A percentile compares a stretch with the other conserved stretches of the same genome.
Conservation (phyloP, 768 basidiomycete genomes). For the Inosperma sp. region DNA sequence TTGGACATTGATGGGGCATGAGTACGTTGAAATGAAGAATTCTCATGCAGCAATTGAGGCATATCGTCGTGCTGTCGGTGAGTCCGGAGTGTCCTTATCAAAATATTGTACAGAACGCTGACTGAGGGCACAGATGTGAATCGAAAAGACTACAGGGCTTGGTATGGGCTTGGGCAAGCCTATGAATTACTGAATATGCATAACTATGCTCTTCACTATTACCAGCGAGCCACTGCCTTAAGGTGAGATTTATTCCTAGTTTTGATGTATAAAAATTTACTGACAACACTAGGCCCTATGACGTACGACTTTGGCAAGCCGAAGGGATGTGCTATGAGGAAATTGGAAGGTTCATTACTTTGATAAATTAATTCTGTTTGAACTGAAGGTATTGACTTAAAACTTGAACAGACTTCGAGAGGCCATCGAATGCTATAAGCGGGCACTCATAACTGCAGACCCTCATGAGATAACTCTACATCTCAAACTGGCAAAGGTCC, state of each 20-base stretch:
- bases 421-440: constrained; percentile 87
- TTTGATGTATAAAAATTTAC: background rate
- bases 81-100: constrained; percentile 20
- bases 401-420: constrained; percentile 59
- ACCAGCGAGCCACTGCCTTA: constrained; percentile 90
- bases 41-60: constrained; percentile 98
- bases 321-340: constrained; percentile 93
- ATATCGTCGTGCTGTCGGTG: constrained; percentile 92
- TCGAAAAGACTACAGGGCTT: constrained; percentile 94
- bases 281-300: constrained; percentile 67
- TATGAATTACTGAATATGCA: constrained; percentile 98
- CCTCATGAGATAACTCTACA: constrained; percentile 70
- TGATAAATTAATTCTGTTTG: background rate
- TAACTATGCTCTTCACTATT: constrained; percentile 93
- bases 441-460: constrained; percentile 80
- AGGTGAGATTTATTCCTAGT: constrained; percentile 44
- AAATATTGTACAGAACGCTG: constrained; percentile 4
- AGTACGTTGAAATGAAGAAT: constrained; percentile 98
- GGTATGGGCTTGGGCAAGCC: constrained; percentile 98
- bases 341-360: constrained; percentile 59
- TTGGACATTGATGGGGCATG: constrained; percentile 99
- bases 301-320: constrained; percentile 94
- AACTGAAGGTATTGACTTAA: constrained; percentile 3
- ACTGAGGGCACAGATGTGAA: constrained; percentile 66
- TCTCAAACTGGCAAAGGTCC: constrained; percentile 68